Evolutionary conservation across 129 eudicot species (phyloP), one percentile per base, ranked within the genome.

Genomic region (Centella asiatica): DNA sequence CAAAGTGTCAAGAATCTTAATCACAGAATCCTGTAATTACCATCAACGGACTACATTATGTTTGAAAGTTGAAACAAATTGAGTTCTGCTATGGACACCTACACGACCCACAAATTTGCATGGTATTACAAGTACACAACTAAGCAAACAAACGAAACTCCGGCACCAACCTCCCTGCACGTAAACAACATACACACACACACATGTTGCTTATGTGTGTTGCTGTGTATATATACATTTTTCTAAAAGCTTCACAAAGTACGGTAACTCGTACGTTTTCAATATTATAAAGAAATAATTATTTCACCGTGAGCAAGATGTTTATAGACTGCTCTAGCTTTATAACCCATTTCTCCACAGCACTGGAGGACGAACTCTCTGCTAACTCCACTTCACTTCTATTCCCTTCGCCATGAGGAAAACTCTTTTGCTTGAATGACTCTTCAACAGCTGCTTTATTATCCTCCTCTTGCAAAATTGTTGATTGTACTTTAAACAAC

Each of bases 1-100:
- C 72, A 93, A 76, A 45, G 86, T 72, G 81, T 93, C 96, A 17
- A 93, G 86, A 36, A 93, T 72, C 86, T 93, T 93, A 59, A 93
- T 87, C 69, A 93, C 99, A 20, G 99, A 75, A 52, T 87, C 96
- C 99, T 92, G 95, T 57, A 60, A 73, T 17, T 24, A 72, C 18
- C 59, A 53, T 61, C 9, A 47, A 37, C 36, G 15, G 22, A 68
- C 13, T 40, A 39, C 32, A 71, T 32, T 47, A 24, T 55, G 3
- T 6, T 56, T 37, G 12, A 37, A 37, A 37, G 42, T n/a, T n/a
- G 59, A 25, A n/a, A 53, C 19, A 53, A 15, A 14, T 1, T 1
- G 15, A 42, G 10, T 4, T 42, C 46, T 4, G 5, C 59, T 20
- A 27, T 3, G 23, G 6, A 53, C 37, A 53, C 11, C 5, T 11